phyloP scores from a whole-genome alignment of 768 basidiomycete species.

The Mrakia gelida region DNA sequence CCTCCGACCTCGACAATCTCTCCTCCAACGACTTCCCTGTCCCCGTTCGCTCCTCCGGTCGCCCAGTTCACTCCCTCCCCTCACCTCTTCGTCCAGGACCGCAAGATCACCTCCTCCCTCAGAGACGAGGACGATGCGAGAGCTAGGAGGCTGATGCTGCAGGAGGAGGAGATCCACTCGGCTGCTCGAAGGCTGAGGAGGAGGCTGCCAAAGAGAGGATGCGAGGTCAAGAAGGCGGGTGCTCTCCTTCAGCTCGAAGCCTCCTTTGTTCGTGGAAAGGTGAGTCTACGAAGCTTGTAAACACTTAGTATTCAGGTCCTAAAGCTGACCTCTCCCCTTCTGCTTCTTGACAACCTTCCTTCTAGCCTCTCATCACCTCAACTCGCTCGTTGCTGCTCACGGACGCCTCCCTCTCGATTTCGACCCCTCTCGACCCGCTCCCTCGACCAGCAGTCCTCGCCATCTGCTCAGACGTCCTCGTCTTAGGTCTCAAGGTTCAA shows the following conservation, averaged over 20 bases:
- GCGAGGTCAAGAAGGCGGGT: not conserved
- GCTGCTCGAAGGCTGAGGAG: not conserved
- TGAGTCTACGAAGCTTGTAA: not conserved
- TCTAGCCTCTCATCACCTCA: not conserved
- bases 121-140: not conserved
- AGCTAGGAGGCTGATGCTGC: not conserved
- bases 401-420: not conserved
- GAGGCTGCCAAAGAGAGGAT: not conserved
- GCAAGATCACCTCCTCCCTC: not conserved
- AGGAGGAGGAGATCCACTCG: not conserved
- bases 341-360: too few relatives aligned
- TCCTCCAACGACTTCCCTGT: not conserved
- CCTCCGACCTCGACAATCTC: not conserved
- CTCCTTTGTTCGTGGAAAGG: not conserved
- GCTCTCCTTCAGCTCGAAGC: not conserved
- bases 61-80: not conserved
- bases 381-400: not conserved
- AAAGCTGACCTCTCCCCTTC: not conserved
- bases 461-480: constrained; percentile 2
- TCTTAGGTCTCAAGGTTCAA: not conserved
- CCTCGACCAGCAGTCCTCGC: not conserved
- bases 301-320: too few relatives aligned
- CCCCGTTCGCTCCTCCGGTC: not conserved
- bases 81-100: not conserved
- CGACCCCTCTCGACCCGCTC: not conserved